Evolutionary conservation across 2,329 filamentous ascomycete genomes (phyloP).

Genomic region (Pyrenophora tritici-repentis): DNA sequence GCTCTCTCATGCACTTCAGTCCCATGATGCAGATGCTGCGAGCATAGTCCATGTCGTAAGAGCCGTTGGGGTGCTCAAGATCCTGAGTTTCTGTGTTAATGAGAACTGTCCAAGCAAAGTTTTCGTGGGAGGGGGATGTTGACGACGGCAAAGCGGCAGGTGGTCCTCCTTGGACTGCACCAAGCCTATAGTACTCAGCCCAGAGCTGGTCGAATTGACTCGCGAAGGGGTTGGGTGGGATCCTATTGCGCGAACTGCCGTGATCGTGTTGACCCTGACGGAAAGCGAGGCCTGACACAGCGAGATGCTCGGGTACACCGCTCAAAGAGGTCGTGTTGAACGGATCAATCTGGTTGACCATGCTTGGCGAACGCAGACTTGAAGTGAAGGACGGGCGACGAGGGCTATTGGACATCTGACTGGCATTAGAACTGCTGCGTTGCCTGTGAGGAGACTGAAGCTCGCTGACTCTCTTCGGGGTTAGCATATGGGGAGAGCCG

Average conservation of each 20-base stretch:
- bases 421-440: constrained; percentile 7
- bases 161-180: constrained; percentile 16
- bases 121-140: constrained; percentile 12
- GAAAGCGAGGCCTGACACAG: constrained; percentile 33
- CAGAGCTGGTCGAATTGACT: constrained; percentile 24
- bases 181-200: constrained; percentile 25
- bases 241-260: constrained; percentile 4
- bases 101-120: constrained; percentile 30
- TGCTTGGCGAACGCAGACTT: constrained; percentile 1
- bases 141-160: constrained; percentile 5
- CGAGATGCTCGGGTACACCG: constrained; percentile 23
- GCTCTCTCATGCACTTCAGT: constrained; percentile 29
- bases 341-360: background rate
- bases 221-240: constrained; percentile 26
- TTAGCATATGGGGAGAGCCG: constrained; percentile 11
- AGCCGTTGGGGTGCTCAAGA: constrained; percentile 27
- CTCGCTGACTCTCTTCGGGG: background rate
- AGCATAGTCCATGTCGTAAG: constrained; percentile 23
- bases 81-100: constrained; percentile 36
- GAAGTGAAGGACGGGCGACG: constrained; percentile 10
- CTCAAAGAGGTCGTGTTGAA: constrained; percentile 10
- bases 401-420: constrained; percentile 5
- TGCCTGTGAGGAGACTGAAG: background rate
- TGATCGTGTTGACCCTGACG: constrained; percentile 29
- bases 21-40: constrained; percentile 20